Evolutionary conservation across 768 basidiomycete species (phyloP).

Genomic region (Suillus plorans): DNA sequence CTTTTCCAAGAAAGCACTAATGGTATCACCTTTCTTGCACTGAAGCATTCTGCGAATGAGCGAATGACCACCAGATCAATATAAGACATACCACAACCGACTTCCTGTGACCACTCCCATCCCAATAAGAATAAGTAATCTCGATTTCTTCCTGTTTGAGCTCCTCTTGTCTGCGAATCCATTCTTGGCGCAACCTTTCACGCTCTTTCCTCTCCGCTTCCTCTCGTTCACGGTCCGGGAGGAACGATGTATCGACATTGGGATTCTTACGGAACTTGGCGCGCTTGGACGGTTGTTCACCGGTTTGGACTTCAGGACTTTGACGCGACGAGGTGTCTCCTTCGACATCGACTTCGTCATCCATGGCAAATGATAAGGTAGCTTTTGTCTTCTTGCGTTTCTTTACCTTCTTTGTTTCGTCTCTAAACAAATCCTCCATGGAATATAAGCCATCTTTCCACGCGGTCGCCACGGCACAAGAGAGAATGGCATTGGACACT

Average conservation of each 20-base stretch:
- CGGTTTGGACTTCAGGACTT: conserved; percentile 35
- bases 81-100: conserved; percentile 70
- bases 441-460: conserved; percentile 61
- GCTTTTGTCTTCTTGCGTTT: conserved; percentile 92
- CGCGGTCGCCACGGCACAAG: conserved; percentile 10
- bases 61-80: background rate
- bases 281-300: conserved; percentile 60
- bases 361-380: conserved; percentile 88
- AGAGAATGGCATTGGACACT: conserved; percentile 23
- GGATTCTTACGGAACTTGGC: conserved; percentile 93
- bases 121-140: conserved; percentile 96
- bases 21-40: conserved; percentile 97
- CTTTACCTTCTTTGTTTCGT: conserved; percentile 81
- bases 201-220: conserved; percentile 87
- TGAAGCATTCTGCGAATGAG: conserved; percentile 31
- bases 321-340: conserved; percentile 40
- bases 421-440: conserved; percentile 86
- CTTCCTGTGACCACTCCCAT: conserved; percentile 95
- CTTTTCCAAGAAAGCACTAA: conserved; percentile 87
- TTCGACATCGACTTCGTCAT: conserved; percentile 62
- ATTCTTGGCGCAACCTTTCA: conserved; percentile 86
- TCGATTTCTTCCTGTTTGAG: conserved; percentile 79
- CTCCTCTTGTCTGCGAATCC: conserved; percentile 73
- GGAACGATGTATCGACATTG: conserved; percentile 94
- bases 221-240: conserved; percentile 97